These are phyloP conservation scores for Middelhovenomyces tepae DNA, from an alignment of 805 yeast species.

Conservation along the genomic window DNA sequence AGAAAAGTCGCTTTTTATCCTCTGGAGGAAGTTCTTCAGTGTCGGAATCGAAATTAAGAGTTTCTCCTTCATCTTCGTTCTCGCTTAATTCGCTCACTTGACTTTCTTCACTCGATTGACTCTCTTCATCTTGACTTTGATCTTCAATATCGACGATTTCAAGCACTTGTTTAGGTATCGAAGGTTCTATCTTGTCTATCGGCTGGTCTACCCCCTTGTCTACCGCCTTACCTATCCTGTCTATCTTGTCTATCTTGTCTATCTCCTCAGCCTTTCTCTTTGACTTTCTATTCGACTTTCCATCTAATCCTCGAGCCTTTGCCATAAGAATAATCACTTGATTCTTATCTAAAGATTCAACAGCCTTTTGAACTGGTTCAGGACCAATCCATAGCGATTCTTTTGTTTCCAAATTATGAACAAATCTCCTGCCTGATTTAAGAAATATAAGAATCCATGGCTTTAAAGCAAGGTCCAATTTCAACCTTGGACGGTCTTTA, in stretches of 20 bases:
- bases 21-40: conserved; percentile 7
- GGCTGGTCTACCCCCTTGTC: conserved; percentile 8
- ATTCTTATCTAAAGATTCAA: conserved; percentile 26
- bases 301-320: conserved; percentile 30
- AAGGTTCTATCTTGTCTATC: not conserved
- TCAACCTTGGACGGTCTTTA: conserved; percentile 13
- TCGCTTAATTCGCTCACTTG: conserved; percentile 13
- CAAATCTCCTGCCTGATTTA: conserved; percentile 36
- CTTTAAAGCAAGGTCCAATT: conserved; percentile 13
- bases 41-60: too few relatives aligned
- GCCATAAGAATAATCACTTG: conserved; percentile 29
- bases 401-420: conserved; percentile 25
- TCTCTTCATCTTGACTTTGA: conserved; percentile 11
- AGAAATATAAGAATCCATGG: conserved; percentile 38
- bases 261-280: conserved; percentile 3
- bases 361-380: conserved; percentile 19
- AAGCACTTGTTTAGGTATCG: conserved; percentile 6
- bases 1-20: conserved; percentile 21
- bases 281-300: conserved; percentile 11
- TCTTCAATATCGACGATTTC: conserved; percentile 8
- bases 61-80: conserved; percentile 16
- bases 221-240: conserved; percentile 9
- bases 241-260: conserved; percentile 1
- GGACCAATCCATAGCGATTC: conserved; percentile 32
- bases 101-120: conserved; percentile 13